phyloP scores from a whole-genome alignment of 805 yeast genomes.

The Sungouiella blattae region DNA sequence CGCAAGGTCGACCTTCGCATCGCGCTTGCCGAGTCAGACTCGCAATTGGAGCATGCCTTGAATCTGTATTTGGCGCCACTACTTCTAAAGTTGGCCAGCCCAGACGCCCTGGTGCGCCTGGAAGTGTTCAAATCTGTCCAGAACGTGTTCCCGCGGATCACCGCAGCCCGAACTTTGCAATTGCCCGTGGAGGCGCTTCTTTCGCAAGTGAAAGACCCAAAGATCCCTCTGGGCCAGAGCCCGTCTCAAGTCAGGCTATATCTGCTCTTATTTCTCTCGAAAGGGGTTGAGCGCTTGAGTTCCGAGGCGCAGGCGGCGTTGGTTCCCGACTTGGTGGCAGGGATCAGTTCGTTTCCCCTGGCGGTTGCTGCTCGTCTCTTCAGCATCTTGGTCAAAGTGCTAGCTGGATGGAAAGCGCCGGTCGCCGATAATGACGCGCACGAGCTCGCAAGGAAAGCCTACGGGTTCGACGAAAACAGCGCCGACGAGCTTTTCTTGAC shows the following conservation, averaged over 20 bases:
- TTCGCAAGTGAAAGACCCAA: conserved; percentile 58
- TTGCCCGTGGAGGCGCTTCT: conserved; percentile 65
- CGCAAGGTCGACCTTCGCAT: conserved; percentile 79
- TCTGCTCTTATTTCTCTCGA: conserved; percentile 62
- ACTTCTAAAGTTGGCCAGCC: conserved; percentile 72
- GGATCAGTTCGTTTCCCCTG: conserved; percentile 37
- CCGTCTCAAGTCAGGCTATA: conserved; percentile 54
- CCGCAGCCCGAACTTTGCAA: conserved; percentile 49
- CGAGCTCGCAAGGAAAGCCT: conserved; percentile 26
- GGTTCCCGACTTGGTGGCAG: conserved; percentile 46
- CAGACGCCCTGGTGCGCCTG: conserved; percentile 59
- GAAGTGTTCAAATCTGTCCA: conserved; percentile 66
- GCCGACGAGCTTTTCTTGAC: conserved; percentile 46
- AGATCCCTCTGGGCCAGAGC: conserved; percentile 40
- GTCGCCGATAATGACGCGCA: conserved; percentile 33
- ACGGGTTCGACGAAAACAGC: conserved; percentile 32
- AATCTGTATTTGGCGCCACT: conserved; percentile 70
- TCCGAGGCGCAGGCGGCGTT: conserved; percentile 34
- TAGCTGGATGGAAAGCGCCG: conserved; percentile 48
- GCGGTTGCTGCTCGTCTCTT: conserved; percentile 56
- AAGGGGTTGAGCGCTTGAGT: conserved; percentile 58
- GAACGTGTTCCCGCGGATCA: conserved; percentile 64
- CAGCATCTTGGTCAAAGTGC: conserved; percentile 52
- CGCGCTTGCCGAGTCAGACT: conserved; percentile 69
- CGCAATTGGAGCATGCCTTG: conserved; percentile 59